phyloP scores from a whole-genome alignment of 495 filamentous ascomycete species.

The Penicillium lagena region DNA sequence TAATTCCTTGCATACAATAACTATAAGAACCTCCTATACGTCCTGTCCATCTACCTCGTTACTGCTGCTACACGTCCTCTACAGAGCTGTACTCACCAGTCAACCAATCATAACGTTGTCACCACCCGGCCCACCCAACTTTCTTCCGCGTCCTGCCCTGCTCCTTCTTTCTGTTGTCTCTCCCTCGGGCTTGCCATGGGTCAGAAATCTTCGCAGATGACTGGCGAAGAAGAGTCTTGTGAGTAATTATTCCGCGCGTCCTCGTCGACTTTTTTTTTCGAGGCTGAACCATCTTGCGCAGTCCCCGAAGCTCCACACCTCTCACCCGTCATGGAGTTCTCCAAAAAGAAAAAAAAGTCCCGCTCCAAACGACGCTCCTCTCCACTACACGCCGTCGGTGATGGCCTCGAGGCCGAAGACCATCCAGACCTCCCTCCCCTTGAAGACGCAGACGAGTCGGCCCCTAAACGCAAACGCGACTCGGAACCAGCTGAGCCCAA shows the following conservation, averaged over 20 bases:
- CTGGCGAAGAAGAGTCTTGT: neutral
- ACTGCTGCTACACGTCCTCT: no score
- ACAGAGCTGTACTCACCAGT: no score
- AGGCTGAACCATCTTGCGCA: neutral
- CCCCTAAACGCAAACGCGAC: constrained; percentile 16
- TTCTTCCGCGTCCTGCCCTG: no score
- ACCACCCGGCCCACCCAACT: no score
- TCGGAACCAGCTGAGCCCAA: constrained; percentile 2
- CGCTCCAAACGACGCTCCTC: neutral
- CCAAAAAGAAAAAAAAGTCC: constrained; percentile 10
- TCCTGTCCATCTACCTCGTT: no score
- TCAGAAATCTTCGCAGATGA: neutral
- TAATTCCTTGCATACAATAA: neutral
- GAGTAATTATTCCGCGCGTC: neutral
- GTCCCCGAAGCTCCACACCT: constrained; percentile 6
- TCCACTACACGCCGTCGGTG: no score
- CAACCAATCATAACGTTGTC: no score
- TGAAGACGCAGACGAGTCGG: constrained; percentile 1
- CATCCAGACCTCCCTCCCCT: neutral
- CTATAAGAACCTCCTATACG: no score
- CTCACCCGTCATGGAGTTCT: neutral
- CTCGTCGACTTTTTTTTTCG: neutral
- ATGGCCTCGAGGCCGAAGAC: no score
- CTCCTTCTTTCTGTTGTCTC: neutral
- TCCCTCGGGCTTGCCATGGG: neutral